Evolutionary conservation across 2,329 filamentous ascomycete genomes (phyloP), one percentile per base, ranked within the genome.

Genomic region (Hansfordia pulvinata): DNA sequence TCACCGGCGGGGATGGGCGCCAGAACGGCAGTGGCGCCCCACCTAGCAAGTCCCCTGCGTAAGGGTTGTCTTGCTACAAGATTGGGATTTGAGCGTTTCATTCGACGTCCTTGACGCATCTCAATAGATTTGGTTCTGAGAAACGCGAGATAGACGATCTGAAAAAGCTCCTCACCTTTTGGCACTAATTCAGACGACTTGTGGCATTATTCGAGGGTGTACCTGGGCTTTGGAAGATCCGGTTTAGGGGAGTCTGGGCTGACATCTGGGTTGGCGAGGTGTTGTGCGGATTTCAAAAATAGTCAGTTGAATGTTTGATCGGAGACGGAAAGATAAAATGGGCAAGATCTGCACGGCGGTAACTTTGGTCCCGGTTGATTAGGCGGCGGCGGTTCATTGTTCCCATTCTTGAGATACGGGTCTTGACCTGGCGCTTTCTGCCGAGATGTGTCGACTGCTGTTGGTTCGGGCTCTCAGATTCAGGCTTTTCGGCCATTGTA

Each of bases 1-100:
- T 90, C 39, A 71, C 74, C 46, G 76, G 69, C 37, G 62, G 57
- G 30, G 71, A 76, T 36, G 59, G 60, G 35, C 70, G 71, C 30
- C 71, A 76, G 54, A 76, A 76, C 39, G 71, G 71, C 32, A 58
- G 61, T 11, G 56, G 58, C 29, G 64, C 60, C 29, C 64, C 67
- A 26, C 60, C 59, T 17, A 71, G 52, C 61, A 73, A 73, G 54
- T 73, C 67, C 21, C 66, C 69, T 20, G 66, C 66, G 29, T 73
- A 67, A 55, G 40, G 26, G 12, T 25, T 27, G 28, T 29, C 28
- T 25, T 39, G 37, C 41, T 33, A 39, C 35, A 44, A 40, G 36
- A 36, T 40, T 40, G 31, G n/a, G n/a, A n/a, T n/a, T n/a, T n/a
- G n/a, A n/a, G n/a, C n/a, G n/a, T n/a, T n/a, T n/a, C n/a, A n/a